Evolutionary conservation across 2,329 filamentous ascomycete species (phyloP).

Genomic region (Magnaporthales sp.): DNA sequence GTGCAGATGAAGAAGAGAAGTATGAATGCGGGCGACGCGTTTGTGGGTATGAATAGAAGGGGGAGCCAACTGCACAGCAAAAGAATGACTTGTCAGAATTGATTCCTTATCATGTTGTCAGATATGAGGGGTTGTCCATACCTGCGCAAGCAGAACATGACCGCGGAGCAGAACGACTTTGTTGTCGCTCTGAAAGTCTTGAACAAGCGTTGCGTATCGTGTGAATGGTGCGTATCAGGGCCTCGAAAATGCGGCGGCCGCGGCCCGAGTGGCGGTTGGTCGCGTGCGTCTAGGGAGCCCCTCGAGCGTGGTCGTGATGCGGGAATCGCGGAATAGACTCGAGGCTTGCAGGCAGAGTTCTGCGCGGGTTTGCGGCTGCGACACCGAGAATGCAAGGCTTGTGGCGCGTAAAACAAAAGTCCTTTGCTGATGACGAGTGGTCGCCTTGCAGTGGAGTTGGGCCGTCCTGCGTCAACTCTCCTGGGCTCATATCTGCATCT

Average conservation of each 20-base stretch:
- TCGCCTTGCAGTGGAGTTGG: neutral
- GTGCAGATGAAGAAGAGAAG: constrained; percentile 86
- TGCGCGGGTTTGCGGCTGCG: neutral
- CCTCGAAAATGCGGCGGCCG: neutral
- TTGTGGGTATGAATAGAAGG: constrained; percentile 80
- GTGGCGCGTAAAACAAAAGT: neutral
- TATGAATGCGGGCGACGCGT: constrained; percentile 77
- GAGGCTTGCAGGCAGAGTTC: neutral
- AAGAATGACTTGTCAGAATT: neutral
- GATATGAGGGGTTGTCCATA: constrained; percentile 22
- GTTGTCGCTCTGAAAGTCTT: neutral
- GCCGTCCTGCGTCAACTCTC: neutral
- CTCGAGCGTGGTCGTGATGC: neutral
- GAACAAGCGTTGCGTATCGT: neutral
- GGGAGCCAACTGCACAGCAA: constrained; percentile 60
- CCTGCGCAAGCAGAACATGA: constrained; percentile 62
- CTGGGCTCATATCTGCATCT: neutral
- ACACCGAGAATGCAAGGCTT: neutral
- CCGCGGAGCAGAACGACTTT: constrained; percentile 6
- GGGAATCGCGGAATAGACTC: neutral
- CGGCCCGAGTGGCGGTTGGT: neutral
- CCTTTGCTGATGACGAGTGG: neutral
- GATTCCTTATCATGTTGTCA: neutral
- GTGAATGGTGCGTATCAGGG: neutral
- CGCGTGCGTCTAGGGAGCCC: neutral